Evolutionary conservation across 345 rosid species (phyloP).

Genomic region (Linum lewisii): DNA sequence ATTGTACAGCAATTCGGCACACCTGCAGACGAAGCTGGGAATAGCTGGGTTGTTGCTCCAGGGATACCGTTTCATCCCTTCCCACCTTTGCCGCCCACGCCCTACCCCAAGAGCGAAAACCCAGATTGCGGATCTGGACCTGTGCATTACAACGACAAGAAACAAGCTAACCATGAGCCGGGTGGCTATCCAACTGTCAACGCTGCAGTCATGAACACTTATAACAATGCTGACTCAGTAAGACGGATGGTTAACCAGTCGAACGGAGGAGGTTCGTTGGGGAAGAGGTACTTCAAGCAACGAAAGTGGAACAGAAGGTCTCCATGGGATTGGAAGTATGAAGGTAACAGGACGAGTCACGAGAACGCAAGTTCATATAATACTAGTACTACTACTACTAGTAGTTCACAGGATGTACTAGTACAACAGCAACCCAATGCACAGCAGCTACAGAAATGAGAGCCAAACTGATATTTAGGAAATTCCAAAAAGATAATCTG

Average conservation of each 20-base stretch:
- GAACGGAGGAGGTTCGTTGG: constrained; percentile 45
- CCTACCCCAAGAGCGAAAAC: constrained; percentile 31
- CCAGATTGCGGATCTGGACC: constrained; percentile 14
- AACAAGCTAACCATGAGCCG: constrained; percentile 11
- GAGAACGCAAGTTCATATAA: too few species aligned
- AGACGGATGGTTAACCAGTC: constrained; percentile 35
- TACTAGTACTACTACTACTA: too few species aligned
- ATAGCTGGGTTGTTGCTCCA: constrained; percentile 69
- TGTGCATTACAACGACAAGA: constrained; percentile 17
- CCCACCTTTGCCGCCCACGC: constrained; percentile 71
- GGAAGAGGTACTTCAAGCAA: constrained; percentile 69
- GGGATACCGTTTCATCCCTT: constrained; percentile 80
- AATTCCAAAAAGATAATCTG: too few species aligned
- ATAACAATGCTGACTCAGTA: constrained; percentile 25
- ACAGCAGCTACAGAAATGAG: not conserved
- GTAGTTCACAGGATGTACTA: too few species aligned
- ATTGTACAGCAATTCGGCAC: constrained; percentile 55
- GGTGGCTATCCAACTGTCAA: constrained; percentile 22
- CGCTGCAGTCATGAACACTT: constrained; percentile 24
- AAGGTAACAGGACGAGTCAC: constrained; percentile 18
- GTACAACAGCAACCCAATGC: not conserved
- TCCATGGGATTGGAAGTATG: constrained; percentile 40
- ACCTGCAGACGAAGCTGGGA: constrained; percentile 32
- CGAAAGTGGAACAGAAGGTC: constrained; percentile 53
- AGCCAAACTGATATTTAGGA: too few species aligned